These are phyloP conservation scores for Beta vulgaris DNA, from an alignment of 148 eudicot genomes.

Conservation along the genomic window DNA sequence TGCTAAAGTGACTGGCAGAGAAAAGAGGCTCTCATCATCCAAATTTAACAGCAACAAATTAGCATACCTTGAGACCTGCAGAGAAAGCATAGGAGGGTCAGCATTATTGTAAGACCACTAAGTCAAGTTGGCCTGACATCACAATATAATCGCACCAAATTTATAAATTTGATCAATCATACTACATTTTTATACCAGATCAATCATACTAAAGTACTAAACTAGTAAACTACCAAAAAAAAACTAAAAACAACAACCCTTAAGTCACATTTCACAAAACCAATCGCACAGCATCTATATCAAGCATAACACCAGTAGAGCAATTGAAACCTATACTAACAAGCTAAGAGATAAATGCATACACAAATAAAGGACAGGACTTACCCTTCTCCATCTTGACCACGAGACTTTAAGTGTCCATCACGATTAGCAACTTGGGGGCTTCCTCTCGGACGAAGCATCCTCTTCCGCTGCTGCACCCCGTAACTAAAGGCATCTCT, in stretches of 20 bases:
- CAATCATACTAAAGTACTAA: not conserved
- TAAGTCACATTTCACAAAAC: not conserved
- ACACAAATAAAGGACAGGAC: constrained; percentile 1
- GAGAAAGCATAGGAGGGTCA: constrained; percentile 22
- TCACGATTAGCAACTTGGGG: constrained; percentile 73
- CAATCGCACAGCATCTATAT: constrained; percentile 4
- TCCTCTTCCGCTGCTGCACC: constrained; percentile 90
- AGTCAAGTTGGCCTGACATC: too few relatives aligned
- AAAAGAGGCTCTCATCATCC: constrained; percentile 3
- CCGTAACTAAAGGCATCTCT: constrained; percentile 72
- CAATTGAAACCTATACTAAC: not conserved
- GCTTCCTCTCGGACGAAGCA: constrained; percentile 93
- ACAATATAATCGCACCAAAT: too few relatives aligned
- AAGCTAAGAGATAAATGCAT: not conserved
- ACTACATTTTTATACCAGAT: not conserved
- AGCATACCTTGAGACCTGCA: constrained; percentile 78
- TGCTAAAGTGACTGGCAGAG: constrained; percentile 1
- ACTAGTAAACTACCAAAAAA: too few relatives aligned
- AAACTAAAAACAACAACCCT: not conserved
- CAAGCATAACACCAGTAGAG: not conserved
- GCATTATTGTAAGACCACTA: not conserved
- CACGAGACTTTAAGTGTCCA: constrained; percentile 64
- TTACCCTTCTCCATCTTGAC: constrained; percentile 85
- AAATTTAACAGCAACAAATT: constrained; percentile 27
- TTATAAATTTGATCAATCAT: not conserved